Percentiles rank a stretch among this genome's conserved stretches.
Conservation (phyloP, 352 stramenopile species). For the Phytophthora citrophthora region DNA sequence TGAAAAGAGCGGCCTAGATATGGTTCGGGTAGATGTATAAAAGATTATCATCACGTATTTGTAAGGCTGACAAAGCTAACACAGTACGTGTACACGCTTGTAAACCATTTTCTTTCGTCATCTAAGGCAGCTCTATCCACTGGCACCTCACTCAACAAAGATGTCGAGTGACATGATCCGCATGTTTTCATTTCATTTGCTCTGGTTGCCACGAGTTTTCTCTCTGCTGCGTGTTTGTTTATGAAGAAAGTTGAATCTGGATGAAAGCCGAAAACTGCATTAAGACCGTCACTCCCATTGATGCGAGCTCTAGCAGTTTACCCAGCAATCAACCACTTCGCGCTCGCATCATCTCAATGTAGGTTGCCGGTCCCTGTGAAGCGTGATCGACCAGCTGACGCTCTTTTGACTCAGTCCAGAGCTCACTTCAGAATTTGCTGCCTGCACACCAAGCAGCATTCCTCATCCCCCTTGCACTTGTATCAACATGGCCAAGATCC, state of each 20-base stretch:
- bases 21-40: neutral
- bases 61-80: neutral
- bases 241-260: constrained; percentile 11
- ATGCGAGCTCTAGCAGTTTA: constrained; percentile 5
- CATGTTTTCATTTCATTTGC: neutral
- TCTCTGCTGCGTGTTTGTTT: constrained; percentile 4
- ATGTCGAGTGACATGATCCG: constrained; percentile 12
- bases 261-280: constrained; percentile 6
- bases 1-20: constrained; percentile 13
- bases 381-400: constrained; percentile 9
- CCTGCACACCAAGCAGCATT: constrained; percentile 26
- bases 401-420: neutral
- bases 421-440: constrained; percentile 29
- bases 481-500: constrained; percentile 35
- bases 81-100: neutral
- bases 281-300: constrained; percentile 19
- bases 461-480: neutral
- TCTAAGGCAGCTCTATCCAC: too few relatives aligned
- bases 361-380: neutral
- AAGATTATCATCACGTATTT: neutral
- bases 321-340: neutral
- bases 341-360: neutral
- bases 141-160: constrained; percentile 3
- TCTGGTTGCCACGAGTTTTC: neutral
- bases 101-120: too few relatives aligned